Conservation (phyloP, 148 eudicot species). For the Chenopodium formosanum region DNA sequence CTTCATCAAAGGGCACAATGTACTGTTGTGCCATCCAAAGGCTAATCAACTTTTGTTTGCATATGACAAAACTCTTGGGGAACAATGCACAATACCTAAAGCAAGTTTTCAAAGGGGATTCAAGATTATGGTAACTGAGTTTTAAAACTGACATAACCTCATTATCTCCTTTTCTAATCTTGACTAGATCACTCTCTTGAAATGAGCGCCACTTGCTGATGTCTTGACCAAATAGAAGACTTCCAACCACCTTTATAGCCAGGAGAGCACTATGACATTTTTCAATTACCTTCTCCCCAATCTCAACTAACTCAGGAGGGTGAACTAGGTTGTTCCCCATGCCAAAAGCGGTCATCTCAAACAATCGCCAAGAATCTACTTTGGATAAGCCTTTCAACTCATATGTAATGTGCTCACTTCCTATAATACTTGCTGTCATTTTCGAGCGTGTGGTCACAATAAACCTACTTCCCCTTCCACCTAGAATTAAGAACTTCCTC, state of each 20-base stretch:
- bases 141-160: neutral
- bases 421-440: slow-evolving; percentile 28
- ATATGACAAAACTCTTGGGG: slow-evolving; percentile 15
- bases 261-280: neutral
- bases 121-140: slow-evolving; percentile 4
- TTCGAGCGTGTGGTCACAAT: slow-evolving; percentile 40
- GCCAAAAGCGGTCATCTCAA: slow-evolving; percentile 33
- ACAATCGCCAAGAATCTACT: slow-evolving; percentile 31
- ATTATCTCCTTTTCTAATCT: neutral
- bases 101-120: neutral
- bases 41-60: neutral
- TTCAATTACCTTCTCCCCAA: neutral
- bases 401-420: slow-evolving; percentile 10
- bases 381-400: slow-evolving; percentile 29
- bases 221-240: slow-evolving; percentile 5
- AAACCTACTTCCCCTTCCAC: slow-evolving; percentile 34
- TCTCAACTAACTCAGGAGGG: neutral
- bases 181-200: neutral
- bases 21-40: slow-evolving; percentile 6
- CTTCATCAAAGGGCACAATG: neutral
- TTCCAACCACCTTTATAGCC: neutral
- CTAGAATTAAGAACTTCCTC: slow-evolving; percentile 12
- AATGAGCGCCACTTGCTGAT: neutral
- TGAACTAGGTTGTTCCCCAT: neutral
- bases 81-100: slow-evolving; percentile 4